These are phyloP conservation scores for Henckelia pumila DNA, from an alignment of 257 asterid species.

Conservation along the genomic window DNA sequence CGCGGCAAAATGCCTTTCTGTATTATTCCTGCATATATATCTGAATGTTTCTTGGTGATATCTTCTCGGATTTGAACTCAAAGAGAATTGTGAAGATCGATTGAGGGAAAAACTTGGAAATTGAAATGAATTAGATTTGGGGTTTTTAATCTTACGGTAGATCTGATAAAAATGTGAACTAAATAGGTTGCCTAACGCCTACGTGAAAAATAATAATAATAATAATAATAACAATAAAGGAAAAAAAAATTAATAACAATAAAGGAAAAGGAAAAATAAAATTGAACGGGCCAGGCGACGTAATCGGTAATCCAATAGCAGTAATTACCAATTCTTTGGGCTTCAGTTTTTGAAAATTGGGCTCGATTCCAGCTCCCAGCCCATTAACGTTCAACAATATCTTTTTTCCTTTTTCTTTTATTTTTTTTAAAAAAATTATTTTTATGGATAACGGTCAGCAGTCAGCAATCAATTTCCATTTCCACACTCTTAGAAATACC, in stretches of 20 bases:
- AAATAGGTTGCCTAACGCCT: neutral
- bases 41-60: neutral
- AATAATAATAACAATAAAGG: too few relatives aligned
- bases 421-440: too few relatives aligned
- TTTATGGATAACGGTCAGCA: too few relatives aligned
- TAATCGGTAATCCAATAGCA: too few relatives aligned
- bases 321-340: too few relatives aligned
- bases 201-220: neutral
- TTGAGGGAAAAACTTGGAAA: constrained; percentile 15
- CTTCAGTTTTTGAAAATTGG: neutral
- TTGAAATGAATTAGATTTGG: constrained; percentile 26
- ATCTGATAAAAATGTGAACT: constrained; percentile 24
- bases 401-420: too few relatives aligned
- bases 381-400: neutral
- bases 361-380: neutral
- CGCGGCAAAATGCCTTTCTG: constrained; percentile 27
- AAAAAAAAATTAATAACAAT: too few relatives aligned
- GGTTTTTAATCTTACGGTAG: constrained; percentile 32
- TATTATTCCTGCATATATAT: neutral
- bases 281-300: too few relatives aligned
- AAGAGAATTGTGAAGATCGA: constrained; percentile 5
- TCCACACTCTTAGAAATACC: too few relatives aligned
- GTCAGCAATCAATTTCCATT: too few relatives aligned
- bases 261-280: too few relatives aligned
- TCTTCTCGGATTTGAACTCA: constrained; percentile 16